Evolutionary conservation across 176 grass and related monocot genomes (phyloP).

Genomic region (Calamus simplicifolius): DNA sequence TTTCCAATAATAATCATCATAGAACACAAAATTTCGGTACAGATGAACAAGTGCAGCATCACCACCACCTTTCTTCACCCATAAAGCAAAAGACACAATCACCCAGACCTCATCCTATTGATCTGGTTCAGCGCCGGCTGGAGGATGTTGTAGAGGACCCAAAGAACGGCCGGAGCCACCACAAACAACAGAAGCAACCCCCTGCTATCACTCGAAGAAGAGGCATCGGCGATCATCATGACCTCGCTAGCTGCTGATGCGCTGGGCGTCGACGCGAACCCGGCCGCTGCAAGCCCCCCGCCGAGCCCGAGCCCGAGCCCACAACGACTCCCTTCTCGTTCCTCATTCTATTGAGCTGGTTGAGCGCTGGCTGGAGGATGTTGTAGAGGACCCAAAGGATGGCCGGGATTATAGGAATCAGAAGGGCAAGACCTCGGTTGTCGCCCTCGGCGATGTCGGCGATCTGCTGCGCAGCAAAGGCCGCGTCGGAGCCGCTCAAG

Average conservation of each 20-base stretch:
- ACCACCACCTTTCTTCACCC: too few relatives aligned
- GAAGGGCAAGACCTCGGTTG: background rate
- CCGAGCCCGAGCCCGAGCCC: background rate
- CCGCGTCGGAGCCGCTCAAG: background rate
- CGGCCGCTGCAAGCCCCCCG: background rate
- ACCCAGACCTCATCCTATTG: constrained; percentile 4
- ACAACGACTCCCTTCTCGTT: background rate
- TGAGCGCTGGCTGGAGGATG: background rate
- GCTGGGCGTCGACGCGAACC: background rate
- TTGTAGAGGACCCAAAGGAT: constrained; percentile 8
- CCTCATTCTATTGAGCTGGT: constrained; percentile 8
- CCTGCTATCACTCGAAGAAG: constrained; percentile 1
- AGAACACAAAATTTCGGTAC: too few relatives aligned
- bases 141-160: constrained; percentile 3
- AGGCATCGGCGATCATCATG: background rate
- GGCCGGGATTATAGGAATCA: background rate
- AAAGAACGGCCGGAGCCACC: background rate
- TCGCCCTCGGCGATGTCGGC: background rate
- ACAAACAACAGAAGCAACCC: constrained; percentile 3
- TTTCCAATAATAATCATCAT: too few relatives aligned
- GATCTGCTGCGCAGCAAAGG: background rate
- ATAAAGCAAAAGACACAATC: background rate
- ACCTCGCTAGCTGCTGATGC: background rate
- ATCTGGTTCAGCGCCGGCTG: constrained; percentile 3
- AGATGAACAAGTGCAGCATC: too few relatives aligned